Base-by-base conservation (phyloP, 441 rosid genomes). In the Pelargonium fulgidum region DNA sequence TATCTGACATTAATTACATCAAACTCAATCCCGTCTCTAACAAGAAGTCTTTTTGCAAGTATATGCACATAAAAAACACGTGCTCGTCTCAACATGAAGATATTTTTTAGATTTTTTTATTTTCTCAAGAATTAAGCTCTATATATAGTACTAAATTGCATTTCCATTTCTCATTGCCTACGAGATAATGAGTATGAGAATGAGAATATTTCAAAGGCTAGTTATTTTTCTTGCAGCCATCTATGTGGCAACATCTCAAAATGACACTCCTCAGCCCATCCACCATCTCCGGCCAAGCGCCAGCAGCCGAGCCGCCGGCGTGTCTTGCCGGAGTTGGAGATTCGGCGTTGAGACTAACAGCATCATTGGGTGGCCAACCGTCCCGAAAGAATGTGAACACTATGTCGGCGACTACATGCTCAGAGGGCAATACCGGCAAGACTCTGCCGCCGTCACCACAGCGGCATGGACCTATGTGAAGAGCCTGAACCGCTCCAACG, bases 351-450 rank as follows among this genome's bases (percentile, higher is more conserved):
- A 89, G 70, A 80, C 87, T 0, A 54, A 81, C 75, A 89, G 83
- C 70, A 58, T 84, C 12, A 50, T 75, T 14, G 72, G 72, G 9
- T 86, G 86, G 81, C 4, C 1, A 11, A 72, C 85, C 0, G 74
- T 89, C 26, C 93, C 96, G 0, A 39, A 62, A 5, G 66, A 74
- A 64, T 90, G 93, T 47, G 68, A 71, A 78, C 77, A 67, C 42
- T 83, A 86, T 12, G 81, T 86, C 1, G 82, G 86, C 3, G 79
- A 87, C 75, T 88, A 90, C 86, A 79, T 87, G 86, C 19, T 75
- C 59, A 79, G 84, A 0, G 9, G 69, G n/a, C 92, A 88, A 58
- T 86, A 85, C 56, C 65, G 81, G 45, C 1, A 62, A 2, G 93
- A 90, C 80, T 86, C 84, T 6, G 75, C 73, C 62, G 76, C 65